Conservation (phyloP, 768 basidiomycete genomes). For the Boletus rubropictus region DNA sequence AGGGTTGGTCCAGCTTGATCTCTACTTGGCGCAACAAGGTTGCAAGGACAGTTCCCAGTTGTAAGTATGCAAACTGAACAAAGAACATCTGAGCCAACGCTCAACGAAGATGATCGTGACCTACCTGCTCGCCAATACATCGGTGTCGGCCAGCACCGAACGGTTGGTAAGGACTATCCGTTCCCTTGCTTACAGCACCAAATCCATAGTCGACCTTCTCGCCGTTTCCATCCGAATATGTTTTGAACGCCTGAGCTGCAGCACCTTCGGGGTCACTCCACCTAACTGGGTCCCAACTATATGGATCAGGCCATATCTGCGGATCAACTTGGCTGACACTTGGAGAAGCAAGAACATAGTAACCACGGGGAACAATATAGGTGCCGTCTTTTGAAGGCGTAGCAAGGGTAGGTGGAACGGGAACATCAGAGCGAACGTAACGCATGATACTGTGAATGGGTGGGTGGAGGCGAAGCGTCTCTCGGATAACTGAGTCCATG, state of each 20-base stretch:
- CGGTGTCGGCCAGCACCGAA: conserved; percentile 96
- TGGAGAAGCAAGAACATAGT: conserved; percentile 86
- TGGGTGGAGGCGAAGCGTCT: conserved; percentile 89
- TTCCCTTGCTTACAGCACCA: conserved; percentile 93
- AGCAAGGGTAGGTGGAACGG: conserved; percentile 74
- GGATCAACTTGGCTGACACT: conserved; percentile 87
- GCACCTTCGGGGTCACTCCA: conserved; percentile 86
- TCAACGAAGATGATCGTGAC: conserved; percentile 10
- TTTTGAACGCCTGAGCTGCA: conserved; percentile 70
- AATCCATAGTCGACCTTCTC: conserved; percentile 97
- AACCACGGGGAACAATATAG: conserved; percentile 85
- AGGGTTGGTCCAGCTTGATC: conserved; percentile 50
- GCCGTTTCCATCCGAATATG: conserved; percentile 67
- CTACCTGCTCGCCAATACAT: conserved; percentile 86
- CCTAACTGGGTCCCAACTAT: conserved; percentile 70
- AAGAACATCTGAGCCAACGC: conserved; percentile 2
- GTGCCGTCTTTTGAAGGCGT: conserved; percentile 66
- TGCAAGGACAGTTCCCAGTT: conserved; percentile 78
- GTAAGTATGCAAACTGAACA: conserved; percentile 84
- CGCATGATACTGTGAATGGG: conserved; percentile 97
- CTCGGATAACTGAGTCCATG: conserved; percentile 85
- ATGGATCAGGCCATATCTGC: conserved; percentile 66
- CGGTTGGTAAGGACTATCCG: conserved; percentile 92
- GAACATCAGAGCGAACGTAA: conserved; percentile 79
- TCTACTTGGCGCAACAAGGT: conserved; percentile 75